phyloP scores from a whole-genome alignment of 495 filamentous ascomycete species.

The Lentithecium fluviatile region DNA sequence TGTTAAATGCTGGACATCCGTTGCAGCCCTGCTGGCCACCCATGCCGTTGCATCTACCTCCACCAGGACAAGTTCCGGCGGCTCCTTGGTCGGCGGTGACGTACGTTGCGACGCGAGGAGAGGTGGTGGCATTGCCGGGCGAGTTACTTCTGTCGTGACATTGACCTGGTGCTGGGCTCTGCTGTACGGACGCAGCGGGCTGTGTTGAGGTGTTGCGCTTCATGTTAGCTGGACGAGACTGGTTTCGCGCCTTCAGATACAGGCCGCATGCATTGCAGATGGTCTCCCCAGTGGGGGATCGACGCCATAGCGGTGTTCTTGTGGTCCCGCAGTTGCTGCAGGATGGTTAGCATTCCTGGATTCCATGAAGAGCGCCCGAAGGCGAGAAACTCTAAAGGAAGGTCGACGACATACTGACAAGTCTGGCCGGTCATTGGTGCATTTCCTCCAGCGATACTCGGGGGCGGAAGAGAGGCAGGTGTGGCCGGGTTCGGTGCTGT shows the following conservation, averaged over 20 bases:
- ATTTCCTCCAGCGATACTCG: constrained; percentile 7
- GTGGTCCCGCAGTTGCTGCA: constrained; percentile 91
- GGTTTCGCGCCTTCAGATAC: constrained; percentile 90
- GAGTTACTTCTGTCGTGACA: constrained; percentile 44
- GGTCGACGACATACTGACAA: constrained; percentile 29
- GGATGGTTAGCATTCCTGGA: not conserved
- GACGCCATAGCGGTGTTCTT: constrained; percentile 89
- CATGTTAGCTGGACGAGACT: constrained; percentile 81
- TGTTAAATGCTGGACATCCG: constrained; percentile 96
- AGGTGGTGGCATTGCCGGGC: constrained; percentile 25
- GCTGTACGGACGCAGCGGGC: constrained; percentile 14
- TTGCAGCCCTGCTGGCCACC: constrained; percentile 94
- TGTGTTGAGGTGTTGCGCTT: constrained; percentile 53
- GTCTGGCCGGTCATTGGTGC: constrained; percentile 32
- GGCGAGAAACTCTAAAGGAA: not conserved
- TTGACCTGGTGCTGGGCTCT: constrained; percentile 25
- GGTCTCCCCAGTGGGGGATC: constrained; percentile 85
- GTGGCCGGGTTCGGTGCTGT: constrained; percentile 6
- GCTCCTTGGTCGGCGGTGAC: constrained; percentile 70
- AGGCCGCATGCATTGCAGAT: constrained; percentile 98
- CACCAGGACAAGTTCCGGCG: constrained; percentile 89
- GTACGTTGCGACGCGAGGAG: constrained; percentile 64
- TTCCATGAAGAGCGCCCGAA: not conserved
- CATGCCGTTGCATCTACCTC: constrained; percentile 93
- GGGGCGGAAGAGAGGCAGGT: constrained; percentile 7